Evolutionary conservation across 2,329 filamentous ascomycete genomes (phyloP).

Genomic region (Colletotrichum ledebouriae): DNA sequence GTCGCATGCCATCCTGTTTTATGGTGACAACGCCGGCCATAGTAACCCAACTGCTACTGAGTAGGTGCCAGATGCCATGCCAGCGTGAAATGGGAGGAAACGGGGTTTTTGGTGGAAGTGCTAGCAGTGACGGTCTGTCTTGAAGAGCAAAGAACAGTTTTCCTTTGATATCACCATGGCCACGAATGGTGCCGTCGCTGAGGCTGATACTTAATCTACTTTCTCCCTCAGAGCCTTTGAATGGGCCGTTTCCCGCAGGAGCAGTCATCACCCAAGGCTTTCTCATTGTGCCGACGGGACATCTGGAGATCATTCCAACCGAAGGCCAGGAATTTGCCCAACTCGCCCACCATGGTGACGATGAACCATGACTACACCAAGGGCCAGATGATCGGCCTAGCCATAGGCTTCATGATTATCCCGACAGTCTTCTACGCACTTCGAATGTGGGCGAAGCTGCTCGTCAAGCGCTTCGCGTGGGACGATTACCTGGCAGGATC

Average conservation of each 20-base stretch:
- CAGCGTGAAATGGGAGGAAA: too few species aligned
- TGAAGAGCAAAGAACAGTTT: too few species aligned
- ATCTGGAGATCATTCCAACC: neutral
- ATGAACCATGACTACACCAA: slow-evolving; percentile 39
- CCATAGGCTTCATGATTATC: slow-evolving; percentile 38
- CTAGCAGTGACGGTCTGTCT: too few species aligned
- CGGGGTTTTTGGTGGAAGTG: too few species aligned
- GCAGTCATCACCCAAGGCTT: neutral
- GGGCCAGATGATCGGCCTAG: slow-evolving; percentile 39
- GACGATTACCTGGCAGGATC: slow-evolving; percentile 40
- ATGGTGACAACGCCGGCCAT: slow-evolving; percentile 1
- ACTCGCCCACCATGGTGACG: slow-evolving; percentile 16
- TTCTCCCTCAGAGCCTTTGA: too few species aligned
- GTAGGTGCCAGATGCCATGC: neutral
- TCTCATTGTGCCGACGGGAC: neutral
- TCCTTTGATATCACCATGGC: too few species aligned
- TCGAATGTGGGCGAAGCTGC: slow-evolving; percentile 40
- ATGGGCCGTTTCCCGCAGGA: too few species aligned
- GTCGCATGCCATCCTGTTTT: slow-evolving; percentile 16
- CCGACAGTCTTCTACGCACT: slow-evolving; percentile 33
- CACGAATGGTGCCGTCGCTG: too few species aligned
- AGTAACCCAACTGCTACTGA: slow-evolving; percentile 3
- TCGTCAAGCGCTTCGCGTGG: slow-evolving; percentile 38
- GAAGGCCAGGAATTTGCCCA: neutral
- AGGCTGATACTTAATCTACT: too few species aligned